Conservation (phyloP, 352 stramenopile species). For the Globisporangium middletonii region DNA sequence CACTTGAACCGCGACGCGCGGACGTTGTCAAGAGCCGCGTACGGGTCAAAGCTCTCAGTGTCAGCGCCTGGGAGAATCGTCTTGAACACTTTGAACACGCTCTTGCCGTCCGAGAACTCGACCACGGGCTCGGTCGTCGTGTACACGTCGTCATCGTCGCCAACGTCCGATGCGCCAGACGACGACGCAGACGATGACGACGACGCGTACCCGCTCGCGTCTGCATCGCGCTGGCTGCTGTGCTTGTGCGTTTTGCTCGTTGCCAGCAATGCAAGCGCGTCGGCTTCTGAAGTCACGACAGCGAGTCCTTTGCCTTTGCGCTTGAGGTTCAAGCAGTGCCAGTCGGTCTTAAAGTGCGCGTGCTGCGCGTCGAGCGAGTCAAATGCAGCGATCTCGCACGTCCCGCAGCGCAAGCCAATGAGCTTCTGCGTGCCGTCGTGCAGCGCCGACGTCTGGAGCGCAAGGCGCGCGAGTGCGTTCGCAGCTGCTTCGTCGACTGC, state of each 20-base stretch:
- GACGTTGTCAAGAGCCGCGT: conserved; percentile 39
- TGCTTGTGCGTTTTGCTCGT: conserved; percentile 14
- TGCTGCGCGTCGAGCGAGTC: conserved; percentile 75
- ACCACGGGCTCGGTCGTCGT: conserved; percentile 67
- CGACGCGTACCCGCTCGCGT: conserved; percentile 12
- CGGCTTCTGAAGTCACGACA: conserved; percentile 33
- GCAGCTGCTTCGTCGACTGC: conserved; percentile 10
- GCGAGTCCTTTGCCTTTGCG: conserved; percentile 49
- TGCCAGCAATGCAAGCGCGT: conserved; percentile 18
- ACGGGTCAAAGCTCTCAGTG: conserved; percentile 58
- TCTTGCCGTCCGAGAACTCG: conserved; percentile 67
- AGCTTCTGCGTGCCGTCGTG: conserved; percentile 31
- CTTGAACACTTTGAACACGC: conserved; percentile 77
- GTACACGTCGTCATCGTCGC: conserved; percentile 37
- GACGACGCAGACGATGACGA: conserved; percentile 37
- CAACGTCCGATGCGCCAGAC: conserved; percentile 31
- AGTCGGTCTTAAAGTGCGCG: conserved; percentile 79
- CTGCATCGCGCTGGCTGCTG: conserved; percentile 10
- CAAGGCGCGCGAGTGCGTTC: conserved; percentile 16
- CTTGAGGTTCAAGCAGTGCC: conserved; percentile 80
- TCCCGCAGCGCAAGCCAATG: conserved; percentile 58
- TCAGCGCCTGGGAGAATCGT: conserved; percentile 43
- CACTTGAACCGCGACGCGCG: conserved; percentile 59
- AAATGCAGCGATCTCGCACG: conserved; percentile 68
- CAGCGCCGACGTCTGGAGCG: conserved; percentile 26